A percentile compares a stretch with the other conserved stretches of the same genome.
These are phyloP conservation scores for Boletus rubescentipes DNA, from an alignment of 768 basidiomycete genomes.

Conservation along the genomic window DNA sequence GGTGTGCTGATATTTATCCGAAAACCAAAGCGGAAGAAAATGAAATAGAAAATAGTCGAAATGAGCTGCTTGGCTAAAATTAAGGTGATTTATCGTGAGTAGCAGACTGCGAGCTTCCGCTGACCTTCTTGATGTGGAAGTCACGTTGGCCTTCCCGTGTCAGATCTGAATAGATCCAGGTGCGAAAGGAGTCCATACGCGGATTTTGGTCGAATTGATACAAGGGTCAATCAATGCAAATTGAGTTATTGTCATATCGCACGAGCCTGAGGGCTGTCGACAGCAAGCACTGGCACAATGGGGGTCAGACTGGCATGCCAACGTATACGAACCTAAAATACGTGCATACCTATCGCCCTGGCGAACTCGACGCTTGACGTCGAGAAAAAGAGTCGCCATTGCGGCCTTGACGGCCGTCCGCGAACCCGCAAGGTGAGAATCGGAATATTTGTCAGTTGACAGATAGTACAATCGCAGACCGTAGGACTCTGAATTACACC, in stretches of 20 bases:
- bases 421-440: constrained; percentile 20
- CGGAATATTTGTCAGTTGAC: constrained; percentile 4
- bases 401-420: constrained; percentile 11
- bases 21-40: constrained; percentile 10
- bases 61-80: constrained; percentile 29
- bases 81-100: constrained; percentile 27
- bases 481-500: not conserved
- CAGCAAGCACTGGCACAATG: not conserved
- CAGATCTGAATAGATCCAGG: constrained; percentile 23
- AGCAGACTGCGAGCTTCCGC: constrained; percentile 18
- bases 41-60: constrained; percentile 18
- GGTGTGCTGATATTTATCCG: constrained; percentile 29
- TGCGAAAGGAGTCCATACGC: constrained; percentile 10
- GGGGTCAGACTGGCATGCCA: not conserved
- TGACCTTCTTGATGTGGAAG: constrained; percentile 29
- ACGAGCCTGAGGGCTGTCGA: not conserved
- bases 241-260: not conserved
- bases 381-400: constrained; percentile 12
- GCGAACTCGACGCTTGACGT: not conserved
- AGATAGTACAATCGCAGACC: not conserved
- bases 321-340: not conserved
- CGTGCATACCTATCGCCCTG: not conserved
- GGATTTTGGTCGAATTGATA: constrained; percentile 2
- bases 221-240: constrained; percentile 8
- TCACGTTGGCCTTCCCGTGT: constrained; percentile 6